Percentiles rank a stretch among this genome's conserved stretches.
phyloP scores from a whole-genome alignment of 805 yeast species.

The Pichia cabralensis region DNA sequence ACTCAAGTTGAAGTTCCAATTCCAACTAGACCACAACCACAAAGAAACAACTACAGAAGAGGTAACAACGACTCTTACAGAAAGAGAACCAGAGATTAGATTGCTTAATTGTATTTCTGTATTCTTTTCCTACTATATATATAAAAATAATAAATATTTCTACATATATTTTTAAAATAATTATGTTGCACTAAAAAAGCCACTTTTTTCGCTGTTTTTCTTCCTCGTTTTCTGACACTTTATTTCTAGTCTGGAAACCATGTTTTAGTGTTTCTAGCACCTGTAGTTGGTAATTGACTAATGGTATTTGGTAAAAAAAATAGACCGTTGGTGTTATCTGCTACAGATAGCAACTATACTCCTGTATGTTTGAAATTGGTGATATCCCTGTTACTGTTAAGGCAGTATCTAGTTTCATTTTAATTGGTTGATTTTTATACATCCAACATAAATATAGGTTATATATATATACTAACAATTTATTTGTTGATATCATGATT shows the following conservation, averaged over 20 bases:
- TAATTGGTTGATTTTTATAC: too few species aligned
- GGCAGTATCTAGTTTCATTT: too few species aligned
- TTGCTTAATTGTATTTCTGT: background rate
- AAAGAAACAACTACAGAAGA: constrained; percentile 41
- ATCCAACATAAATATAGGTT: too few species aligned
- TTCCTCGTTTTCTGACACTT: too few species aligned
- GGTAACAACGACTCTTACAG: constrained; percentile 44
- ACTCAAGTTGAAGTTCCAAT: constrained; percentile 94
- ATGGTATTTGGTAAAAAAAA: constrained; percentile 14
- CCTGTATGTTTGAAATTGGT: constrained; percentile 14
- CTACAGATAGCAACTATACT: constrained; percentile 12
- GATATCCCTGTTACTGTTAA: too few species aligned
- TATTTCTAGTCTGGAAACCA: background rate
- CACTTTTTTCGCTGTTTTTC: too few species aligned
- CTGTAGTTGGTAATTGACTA: background rate
- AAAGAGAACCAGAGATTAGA: constrained; percentile 42
- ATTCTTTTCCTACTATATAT: background rate
- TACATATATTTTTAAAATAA: too few species aligned
- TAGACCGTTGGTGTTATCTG: constrained; percentile 9
- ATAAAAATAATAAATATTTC: too few species aligned
- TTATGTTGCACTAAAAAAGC: too few species aligned
- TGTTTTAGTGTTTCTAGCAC: background rate
- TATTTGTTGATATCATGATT: too few species aligned
- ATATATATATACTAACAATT: too few species aligned
- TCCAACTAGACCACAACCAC: constrained; percentile 49